These are phyloP conservation scores for Cytospora schulzeri DNA, from an alignment of 2,329 filamentous ascomycete genomes.

Conservation along the genomic window DNA sequence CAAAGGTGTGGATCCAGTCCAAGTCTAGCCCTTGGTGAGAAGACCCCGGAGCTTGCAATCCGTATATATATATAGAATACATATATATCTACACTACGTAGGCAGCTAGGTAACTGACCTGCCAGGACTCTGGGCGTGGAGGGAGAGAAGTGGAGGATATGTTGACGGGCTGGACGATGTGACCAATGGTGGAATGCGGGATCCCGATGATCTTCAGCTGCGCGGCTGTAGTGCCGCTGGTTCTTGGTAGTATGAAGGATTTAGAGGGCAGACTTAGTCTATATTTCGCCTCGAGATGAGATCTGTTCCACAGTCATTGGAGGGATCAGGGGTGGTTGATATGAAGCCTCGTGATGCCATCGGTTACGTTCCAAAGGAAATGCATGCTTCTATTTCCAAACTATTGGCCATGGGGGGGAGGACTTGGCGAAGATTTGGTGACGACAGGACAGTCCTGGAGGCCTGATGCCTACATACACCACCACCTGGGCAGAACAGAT, in stretches of 20 bases:
- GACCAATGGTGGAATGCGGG: not conserved
- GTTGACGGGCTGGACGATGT: not conserved
- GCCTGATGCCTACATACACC: not conserved
- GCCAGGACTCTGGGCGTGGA: not conserved
- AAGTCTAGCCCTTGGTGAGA: not conserved
- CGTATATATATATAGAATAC: not conserved
- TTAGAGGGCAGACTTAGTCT: not conserved
- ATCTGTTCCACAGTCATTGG: not conserved
- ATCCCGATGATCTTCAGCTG: not conserved
- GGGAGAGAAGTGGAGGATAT: slow-evolving; percentile 2
- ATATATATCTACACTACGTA: too few species aligned
- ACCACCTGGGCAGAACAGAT: too few species aligned
- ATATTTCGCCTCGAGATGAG: not conserved
- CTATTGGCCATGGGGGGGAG: not conserved
- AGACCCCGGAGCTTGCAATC: not conserved
- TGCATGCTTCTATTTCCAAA: not conserved
- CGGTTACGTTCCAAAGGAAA: not conserved
- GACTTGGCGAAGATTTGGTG: not conserved
- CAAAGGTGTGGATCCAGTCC: not conserved
- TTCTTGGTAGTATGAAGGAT: not conserved
- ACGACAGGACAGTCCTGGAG: not conserved
- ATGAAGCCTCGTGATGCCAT: not conserved
- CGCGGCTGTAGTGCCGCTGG: not conserved
- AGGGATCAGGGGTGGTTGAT: not conserved
- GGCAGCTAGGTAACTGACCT: not conserved